phyloP scores from a whole-genome alignment of 768 basidiomycete species.

The Leccinum longicurvipes region DNA sequence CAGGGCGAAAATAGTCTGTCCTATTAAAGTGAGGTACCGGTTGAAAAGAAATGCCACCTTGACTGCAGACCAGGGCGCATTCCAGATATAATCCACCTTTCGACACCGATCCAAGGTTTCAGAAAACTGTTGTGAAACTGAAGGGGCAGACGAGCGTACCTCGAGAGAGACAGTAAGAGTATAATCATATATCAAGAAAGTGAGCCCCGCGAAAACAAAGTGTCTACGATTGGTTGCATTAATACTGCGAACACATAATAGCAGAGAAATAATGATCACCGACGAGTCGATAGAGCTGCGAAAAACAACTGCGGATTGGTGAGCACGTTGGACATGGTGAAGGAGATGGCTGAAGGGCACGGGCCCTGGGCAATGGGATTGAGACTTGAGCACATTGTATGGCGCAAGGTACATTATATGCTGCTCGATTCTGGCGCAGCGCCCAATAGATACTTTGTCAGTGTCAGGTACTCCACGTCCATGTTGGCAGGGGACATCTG shows the following conservation, averaged over 20 bases:
- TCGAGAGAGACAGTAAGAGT: conserved; percentile 13
- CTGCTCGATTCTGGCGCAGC: too few species aligned
- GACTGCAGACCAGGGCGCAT: not conserved
- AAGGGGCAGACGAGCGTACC: conserved; percentile 5
- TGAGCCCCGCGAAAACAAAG: not conserved
- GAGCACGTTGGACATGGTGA: not conserved
- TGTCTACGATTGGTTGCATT: not conserved
- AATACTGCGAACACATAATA: too few species aligned
- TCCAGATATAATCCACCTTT: conserved; percentile 8
- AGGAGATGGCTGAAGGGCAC: not conserved
- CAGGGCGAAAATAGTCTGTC: conserved; percentile 6
- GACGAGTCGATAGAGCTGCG: not conserved
- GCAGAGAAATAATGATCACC: not conserved
- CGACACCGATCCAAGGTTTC: not conserved
- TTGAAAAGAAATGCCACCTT: conserved; percentile 18
- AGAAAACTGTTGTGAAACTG: not conserved
- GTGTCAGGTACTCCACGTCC: too few species aligned
- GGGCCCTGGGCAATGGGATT: too few species aligned
- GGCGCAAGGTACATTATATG: too few species aligned
- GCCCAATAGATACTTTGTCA: too few species aligned
- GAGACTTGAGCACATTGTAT: not conserved
- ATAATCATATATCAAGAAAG: conserved; percentile 6
- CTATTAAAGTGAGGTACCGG: conserved; percentile 13
- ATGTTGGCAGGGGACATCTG: too few species aligned
- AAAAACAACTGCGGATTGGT: not conserved